These are phyloP conservation scores for Fusarium graminum DNA, from an alignment of 2,329 filamentous ascomycete genomes.

Conservation along the genomic window DNA sequence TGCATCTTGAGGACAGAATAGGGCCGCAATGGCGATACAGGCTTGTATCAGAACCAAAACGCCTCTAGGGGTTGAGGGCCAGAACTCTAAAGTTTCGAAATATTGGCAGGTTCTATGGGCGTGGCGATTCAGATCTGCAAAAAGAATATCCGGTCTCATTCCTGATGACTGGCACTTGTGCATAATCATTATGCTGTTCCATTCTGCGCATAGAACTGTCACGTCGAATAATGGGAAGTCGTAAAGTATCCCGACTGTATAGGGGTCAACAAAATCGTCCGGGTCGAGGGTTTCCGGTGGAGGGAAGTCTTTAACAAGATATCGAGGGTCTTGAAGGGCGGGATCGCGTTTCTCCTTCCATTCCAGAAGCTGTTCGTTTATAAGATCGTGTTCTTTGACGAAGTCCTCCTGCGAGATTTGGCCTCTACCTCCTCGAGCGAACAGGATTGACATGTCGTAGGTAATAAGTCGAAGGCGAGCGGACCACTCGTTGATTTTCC, in stretches of 20 bases:
- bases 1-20: slow-evolving; percentile 83
- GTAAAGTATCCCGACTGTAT: slow-evolving; percentile 76
- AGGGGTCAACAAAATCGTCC: slow-evolving; percentile 81
- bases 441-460: slow-evolving; percentile 83
- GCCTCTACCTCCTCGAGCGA: slow-evolving; percentile 74
- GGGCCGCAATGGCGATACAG: slow-evolving; percentile 77
- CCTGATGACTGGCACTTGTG: slow-evolving; percentile 79
- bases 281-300: slow-evolving; percentile 63
- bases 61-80: slow-evolving; percentile 77
- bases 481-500: slow-evolving; percentile 76
- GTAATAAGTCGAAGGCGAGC: slow-evolving; percentile 78
- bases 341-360: slow-evolving; percentile 72
- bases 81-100: slow-evolving; percentile 82
- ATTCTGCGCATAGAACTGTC: slow-evolving; percentile 81
- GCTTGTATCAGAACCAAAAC: slow-evolving; percentile 80
- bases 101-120: slow-evolving; percentile 81
- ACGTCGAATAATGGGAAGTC: slow-evolving; percentile 77
- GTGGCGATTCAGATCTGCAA: slow-evolving; percentile 68
- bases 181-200: slow-evolving; percentile 83
- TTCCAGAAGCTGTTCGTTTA: slow-evolving; percentile 62
- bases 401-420: slow-evolving; percentile 76
- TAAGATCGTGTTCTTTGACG: slow-evolving; percentile 67
- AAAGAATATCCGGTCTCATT: slow-evolving; percentile 63
- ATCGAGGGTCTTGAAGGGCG: slow-evolving; percentile 70
- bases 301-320: slow-evolving; percentile 74